phyloP scores from a whole-genome alignment of 1,284 basidiomycete genomes.

The Pulveroboletus sp. region DNA sequence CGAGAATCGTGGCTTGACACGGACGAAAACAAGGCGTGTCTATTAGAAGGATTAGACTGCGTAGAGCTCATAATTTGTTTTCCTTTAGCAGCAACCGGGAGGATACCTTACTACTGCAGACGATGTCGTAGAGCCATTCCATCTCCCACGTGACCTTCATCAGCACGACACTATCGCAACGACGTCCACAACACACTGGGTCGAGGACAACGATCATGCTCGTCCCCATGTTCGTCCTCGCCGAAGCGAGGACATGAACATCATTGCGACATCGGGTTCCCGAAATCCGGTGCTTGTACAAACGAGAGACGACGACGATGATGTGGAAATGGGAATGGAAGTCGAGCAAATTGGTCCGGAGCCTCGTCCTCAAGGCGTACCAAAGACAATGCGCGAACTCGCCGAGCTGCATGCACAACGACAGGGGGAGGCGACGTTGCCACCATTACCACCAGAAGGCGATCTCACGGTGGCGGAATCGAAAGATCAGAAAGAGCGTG shows the following conservation, averaged over 20 bases:
- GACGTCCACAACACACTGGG: slow-evolving; percentile 2
- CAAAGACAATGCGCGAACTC: slow-evolving; percentile 67
- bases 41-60: background rate
- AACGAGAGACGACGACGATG: slow-evolving; percentile 24
- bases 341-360: slow-evolving; percentile 36
- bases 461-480: slow-evolving; percentile 4
- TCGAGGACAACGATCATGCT: slow-evolving; percentile 3
- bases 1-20: slow-evolving; percentile 23
- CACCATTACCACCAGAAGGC: slow-evolving; percentile 1
- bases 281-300: slow-evolving; percentile 14
- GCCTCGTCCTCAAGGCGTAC: slow-evolving; percentile 32
- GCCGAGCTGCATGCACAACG: slow-evolving; percentile 47
- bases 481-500: background rate
- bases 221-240: background rate
- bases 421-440: slow-evolving; percentile 5
- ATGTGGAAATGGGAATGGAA: slow-evolving; percentile 28
- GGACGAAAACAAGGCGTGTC: slow-evolving; percentile 27
- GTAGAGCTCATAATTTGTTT: background rate
- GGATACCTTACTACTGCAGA: slow-evolving; percentile 73
- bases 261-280: background rate
- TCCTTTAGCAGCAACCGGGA: slow-evolving; percentile 41
- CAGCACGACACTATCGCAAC: slow-evolving; percentile 24
- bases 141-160: slow-evolving; percentile 61
- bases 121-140: slow-evolving; percentile 69
- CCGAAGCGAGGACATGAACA: background rate